These are phyloP conservation scores for Annulohypoxylon moriforme DNA, from an alignment of 495 filamentous ascomycete species.

Conservation along the genomic window DNA sequence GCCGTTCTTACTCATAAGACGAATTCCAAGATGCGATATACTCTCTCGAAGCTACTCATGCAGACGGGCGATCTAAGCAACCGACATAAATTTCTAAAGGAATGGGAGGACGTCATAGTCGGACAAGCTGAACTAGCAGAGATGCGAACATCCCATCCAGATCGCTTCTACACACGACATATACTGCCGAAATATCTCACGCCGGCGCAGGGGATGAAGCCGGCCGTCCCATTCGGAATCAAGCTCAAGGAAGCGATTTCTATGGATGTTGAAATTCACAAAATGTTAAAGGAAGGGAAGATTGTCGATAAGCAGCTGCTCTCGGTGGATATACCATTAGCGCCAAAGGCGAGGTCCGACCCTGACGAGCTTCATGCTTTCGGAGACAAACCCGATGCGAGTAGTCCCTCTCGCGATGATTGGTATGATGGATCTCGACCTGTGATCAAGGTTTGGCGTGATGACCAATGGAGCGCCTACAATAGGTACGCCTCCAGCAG, in stretches of 20 bases:
- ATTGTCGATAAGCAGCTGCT: constrained; percentile 13
- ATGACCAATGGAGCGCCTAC: neutral
- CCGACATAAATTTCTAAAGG: constrained; percentile 21
- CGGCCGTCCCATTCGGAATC: neutral
- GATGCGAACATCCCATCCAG: constrained; percentile 11
- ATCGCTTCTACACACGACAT: neutral
- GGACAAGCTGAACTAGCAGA: constrained; percentile 33
- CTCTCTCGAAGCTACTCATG: constrained; percentile 26
- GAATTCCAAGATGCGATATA: constrained; percentile 39
- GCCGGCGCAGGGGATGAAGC: constrained; percentile 10
- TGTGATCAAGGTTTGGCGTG: neutral
- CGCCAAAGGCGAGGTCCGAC: neutral
- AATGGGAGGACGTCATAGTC: constrained; percentile 44
- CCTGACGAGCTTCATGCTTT: neutral
- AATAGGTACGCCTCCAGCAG: too few relatives aligned
- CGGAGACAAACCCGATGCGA: neutral
- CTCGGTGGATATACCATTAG: constrained; percentile 38
- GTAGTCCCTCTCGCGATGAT: neutral
- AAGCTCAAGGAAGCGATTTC: constrained; percentile 37
- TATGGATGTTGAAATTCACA: constrained; percentile 41
- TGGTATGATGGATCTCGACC: neutral
- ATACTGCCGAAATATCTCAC: constrained; percentile 23
- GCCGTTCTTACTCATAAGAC: constrained; percentile 35
- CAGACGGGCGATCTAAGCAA: neutral
- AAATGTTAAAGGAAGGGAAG: constrained; percentile 11